Evolutionary conservation across 306 rosid species (phyloP).

Genomic region (Fagus sylvatica): DNA sequence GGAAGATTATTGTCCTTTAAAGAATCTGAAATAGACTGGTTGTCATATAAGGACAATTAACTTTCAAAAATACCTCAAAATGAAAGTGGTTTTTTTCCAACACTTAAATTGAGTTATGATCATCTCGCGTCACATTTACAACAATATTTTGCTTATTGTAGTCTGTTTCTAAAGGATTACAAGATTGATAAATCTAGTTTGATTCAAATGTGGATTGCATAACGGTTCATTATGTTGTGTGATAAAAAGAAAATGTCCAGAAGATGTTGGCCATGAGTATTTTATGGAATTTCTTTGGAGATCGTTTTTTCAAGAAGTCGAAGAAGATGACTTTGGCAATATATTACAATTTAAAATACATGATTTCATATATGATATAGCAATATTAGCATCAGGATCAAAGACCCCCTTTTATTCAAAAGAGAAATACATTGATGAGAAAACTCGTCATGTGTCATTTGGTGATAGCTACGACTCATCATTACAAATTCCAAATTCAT

Average conservation of each 20-base stretch:
- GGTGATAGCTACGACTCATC: no score
- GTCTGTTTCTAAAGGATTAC: slow-evolving; percentile 4
- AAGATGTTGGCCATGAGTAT: slow-evolving; percentile 6
- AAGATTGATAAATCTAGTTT: accelerated
- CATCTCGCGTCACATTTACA: not conserved
- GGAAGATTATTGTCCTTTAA: not conserved
- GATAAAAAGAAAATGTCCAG: no score
- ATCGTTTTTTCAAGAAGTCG: not conserved
- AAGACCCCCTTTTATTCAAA: not conserved
- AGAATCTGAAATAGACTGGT: not conserved
- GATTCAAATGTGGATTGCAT: slow-evolving; percentile 16
- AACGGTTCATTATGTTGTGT: slow-evolving; percentile 10
- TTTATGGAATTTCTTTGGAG: not conserved
- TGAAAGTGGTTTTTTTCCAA: not conserved
- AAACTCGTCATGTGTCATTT: slow-evolving; percentile 3
- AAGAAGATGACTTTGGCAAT: not conserved
- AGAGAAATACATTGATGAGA: not conserved
- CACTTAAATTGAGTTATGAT: not conserved
- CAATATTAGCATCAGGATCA: not conserved
- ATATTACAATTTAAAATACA: not conserved
- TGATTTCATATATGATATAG: slow-evolving; percentile 29
- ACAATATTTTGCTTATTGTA: slow-evolving; percentile 1
- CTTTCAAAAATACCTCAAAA: not conserved
- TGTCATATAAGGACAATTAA: not conserved
- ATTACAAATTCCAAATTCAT: not conserved